Base-by-base conservation (phyloP, 1,139 yeast species). In the Saccharomyces hybrid region DNA sequence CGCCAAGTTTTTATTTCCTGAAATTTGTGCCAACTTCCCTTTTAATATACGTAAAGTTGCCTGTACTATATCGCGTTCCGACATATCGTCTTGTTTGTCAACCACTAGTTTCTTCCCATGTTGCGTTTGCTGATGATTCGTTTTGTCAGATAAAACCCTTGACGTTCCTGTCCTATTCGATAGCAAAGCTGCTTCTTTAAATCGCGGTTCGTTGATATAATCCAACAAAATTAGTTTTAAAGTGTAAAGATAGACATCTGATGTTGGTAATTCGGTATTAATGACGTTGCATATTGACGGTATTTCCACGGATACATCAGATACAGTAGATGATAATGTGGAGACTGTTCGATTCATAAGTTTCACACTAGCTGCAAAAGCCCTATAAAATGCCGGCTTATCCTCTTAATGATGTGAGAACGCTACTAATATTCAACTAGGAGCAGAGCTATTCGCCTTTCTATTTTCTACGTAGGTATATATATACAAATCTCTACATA, bases 171-270 rank as follows among this genome's bases (percentile, higher is more conserved):
- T 38, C 16, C 23, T 38, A 38, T 8, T 38, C 11, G 44, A 38
- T 38, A 16, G 44, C 8, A 38, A 38, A 9, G 6, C 23, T 16
- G 44, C 16, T 26, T 56, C 60, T 52, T 76, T 67, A 68, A 82
- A 83, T 34, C 87, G 67, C 3, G 84, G 84, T 63, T 82, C 86
- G 57, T 77, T 80, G 55, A 77, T 70, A 62, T 83, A 81, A 56
- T 81, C 84, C 14, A 82, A 66, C n/a, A 83, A 65, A 9, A 81
- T 61, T 4, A 80, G 70, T 61, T 79, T 80, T 46, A 83, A 62
- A 46, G 59, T 60, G 49, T 55, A 57, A 14, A 42, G 20, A 47
- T 66, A 66, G 2, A 61, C 57, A n/a, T 58, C 60, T 2, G 51
- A 46, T 9, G 47, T n/a, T 16, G 46, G 46, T 4, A 50, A 49